phyloP scores from a whole-genome alignment of 192 early-diverging fungal genomes.

The Mortierella hygrophila region DNA sequence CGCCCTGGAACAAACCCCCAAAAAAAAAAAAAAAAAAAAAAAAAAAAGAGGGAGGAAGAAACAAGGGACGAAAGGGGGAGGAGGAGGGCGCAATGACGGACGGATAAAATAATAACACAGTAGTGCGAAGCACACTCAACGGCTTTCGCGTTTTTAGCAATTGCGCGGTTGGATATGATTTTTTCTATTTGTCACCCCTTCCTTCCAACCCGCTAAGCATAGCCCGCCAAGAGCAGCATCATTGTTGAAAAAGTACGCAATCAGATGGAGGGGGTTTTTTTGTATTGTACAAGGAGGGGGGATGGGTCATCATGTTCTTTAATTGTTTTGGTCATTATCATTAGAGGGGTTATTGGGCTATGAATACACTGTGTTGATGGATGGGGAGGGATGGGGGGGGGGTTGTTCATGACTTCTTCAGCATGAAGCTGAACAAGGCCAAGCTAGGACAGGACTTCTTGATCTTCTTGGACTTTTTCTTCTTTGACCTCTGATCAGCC shows the following conservation, averaged over 20 bases:
- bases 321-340: conserved; percentile 10
- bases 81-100: background rate
- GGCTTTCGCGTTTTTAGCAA: background rate
- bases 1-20: too few relatives aligned
- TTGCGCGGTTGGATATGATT: background rate
- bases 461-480: conserved; percentile 16
- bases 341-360: background rate
- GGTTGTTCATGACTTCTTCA: background rate
- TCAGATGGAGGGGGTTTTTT: background rate
- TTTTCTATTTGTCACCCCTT: background rate
- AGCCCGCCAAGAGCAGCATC: too few relatives aligned
- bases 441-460: conserved; percentile 18
- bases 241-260: background rate
- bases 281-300: background rate
- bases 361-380: background rate
- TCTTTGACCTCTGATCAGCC: background rate
- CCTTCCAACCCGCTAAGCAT: too few relatives aligned
- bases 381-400: background rate
- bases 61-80: background rate
- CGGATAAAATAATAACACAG: background rate
- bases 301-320: background rate
- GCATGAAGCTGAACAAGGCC: conserved; percentile 26
- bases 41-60: background rate
- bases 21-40: too few relatives aligned
- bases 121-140: background rate